Percentiles rank a stretch among this genome's conserved stretches.
phyloP scores from a whole-genome alignment of 139 green algal species.

The Picochlorum sp. region DNA sequence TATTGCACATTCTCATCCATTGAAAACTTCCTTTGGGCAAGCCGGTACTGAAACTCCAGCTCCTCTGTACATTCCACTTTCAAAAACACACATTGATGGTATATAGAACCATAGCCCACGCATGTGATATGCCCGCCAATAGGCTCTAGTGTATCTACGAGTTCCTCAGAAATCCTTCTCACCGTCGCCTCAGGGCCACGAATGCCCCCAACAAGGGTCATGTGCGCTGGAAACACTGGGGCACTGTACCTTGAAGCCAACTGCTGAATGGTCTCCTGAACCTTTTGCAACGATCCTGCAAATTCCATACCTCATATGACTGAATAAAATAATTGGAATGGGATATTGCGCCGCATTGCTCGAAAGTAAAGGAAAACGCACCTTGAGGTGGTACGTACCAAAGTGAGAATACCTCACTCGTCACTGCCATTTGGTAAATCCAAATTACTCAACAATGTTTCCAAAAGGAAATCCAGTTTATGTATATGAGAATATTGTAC shows the following conservation, averaged over 20 bases:
- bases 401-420: no score
- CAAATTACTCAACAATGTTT: no score
- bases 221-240: conserved; percentile 26
- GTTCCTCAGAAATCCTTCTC: conserved; percentile 1
- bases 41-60: conserved; percentile 7
- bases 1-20: conserved; percentile 15
- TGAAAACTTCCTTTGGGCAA: conserved; percentile 7
- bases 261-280: neutral
- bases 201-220: conserved; percentile 35
- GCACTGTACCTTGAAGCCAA: neutral
- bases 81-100: conserved; percentile 36
- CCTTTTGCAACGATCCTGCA: no score
- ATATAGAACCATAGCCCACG: conserved; percentile 16
- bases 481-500: no score
- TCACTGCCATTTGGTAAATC: no score
- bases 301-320: no score
- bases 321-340: no score
- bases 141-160: conserved; percentile 12
- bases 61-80: neutral
- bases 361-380: neutral
- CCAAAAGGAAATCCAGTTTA: no score
- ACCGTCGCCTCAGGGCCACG: conserved; percentile 12
- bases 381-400: no score
- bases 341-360: no score
- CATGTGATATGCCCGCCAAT: conserved; percentile 21